phyloP scores from a whole-genome alignment of 352 stramenopile genomes.

The Phytophthora niederhauseri region DNA sequence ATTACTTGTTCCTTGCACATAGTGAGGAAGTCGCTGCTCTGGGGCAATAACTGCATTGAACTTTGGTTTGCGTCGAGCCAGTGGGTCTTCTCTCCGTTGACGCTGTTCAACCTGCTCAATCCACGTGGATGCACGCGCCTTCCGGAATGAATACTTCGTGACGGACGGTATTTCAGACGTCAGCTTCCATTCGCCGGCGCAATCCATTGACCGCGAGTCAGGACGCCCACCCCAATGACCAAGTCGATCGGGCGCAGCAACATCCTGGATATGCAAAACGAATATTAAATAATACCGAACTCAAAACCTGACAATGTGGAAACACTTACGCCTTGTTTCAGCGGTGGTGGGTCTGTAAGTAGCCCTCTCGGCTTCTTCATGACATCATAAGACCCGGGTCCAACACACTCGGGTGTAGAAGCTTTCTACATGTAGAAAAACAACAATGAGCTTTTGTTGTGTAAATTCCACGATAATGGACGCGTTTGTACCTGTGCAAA shows the following conservation, averaged over 20 bases:
- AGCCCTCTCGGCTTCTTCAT: conserved; percentile 28
- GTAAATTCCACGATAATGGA: background rate
- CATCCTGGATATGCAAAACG: conserved; percentile 16
- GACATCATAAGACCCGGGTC: conserved; percentile 67
- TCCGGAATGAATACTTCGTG: conserved; percentile 63
- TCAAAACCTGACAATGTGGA: background rate
- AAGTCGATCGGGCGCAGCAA: conserved; percentile 42
- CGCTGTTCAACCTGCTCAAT: conserved; percentile 73
- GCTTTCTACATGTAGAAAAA: conserved; percentile 48
- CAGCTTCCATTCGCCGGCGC: conserved; percentile 61
- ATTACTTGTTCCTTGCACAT: conserved; percentile 54
- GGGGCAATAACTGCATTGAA: conserved; percentile 9
- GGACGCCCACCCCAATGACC: conserved; percentile 47
- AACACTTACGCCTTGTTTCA: conserved; percentile 26
- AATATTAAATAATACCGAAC: background rate
- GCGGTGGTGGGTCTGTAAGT: conserved; percentile 30
- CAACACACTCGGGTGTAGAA: conserved; percentile 49
- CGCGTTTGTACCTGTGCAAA: conserved; percentile 43
- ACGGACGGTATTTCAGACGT: conserved; percentile 67
- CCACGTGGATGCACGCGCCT: conserved; percentile 55
- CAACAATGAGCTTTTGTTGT: background rate
- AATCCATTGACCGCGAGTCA: conserved; percentile 59
- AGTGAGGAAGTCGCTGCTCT: conserved; percentile 53
- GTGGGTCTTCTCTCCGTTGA: conserved; percentile 45
- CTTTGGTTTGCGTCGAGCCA: conserved; percentile 30